Percentiles rank a stretch among this genome's conserved stretches.
These are phyloP conservation scores for Kazachstania bromeliacearum DNA, from an alignment of 805 yeast species.

Conservation along the genomic window DNA sequence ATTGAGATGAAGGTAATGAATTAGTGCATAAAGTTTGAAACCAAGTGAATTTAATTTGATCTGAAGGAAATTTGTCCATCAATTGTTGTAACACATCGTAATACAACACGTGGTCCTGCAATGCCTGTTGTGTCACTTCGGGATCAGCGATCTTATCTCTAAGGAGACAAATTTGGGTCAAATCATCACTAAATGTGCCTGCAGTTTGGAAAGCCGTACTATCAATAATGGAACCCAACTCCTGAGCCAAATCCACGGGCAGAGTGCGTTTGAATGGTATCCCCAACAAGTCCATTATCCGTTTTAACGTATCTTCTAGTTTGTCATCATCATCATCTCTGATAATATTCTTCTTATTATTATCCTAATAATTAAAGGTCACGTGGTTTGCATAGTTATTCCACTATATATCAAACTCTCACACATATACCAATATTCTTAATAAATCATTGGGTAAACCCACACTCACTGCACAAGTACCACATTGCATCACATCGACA, in stretches of 20 bases:
- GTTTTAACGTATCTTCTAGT: no score
- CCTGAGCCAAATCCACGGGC: slow-evolving; percentile 33
- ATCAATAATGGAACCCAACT: slow-evolving; percentile 37
- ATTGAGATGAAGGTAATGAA: slow-evolving; percentile 38
- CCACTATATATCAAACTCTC: no score
- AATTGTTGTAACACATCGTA: slow-evolving; percentile 37
- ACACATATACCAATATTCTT: no score
- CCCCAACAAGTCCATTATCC: slow-evolving; percentile 34
- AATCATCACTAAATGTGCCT: slow-evolving; percentile 33
- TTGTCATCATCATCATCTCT: no score
- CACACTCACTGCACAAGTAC: no score
- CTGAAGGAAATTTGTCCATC: slow-evolving; percentile 52
- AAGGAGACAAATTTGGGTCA: slow-evolving; percentile 35
- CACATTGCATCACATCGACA: no score
- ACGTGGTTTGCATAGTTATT: no score
- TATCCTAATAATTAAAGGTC: no score
- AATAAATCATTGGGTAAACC: no score
- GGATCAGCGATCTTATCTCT: slow-evolving; percentile 36
- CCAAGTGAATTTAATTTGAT: slow-evolving; percentile 61
- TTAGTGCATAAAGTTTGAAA: slow-evolving; percentile 54
- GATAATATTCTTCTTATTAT: no score
- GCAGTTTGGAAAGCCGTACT: slow-evolving; percentile 39
- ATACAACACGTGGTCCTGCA: slow-evolving; percentile 37
- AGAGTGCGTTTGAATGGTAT: slow-evolving; percentile 43
- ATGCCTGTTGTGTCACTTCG: slow-evolving; percentile 30